A percentile compares a stretch with the other conserved stretches of the same genome.
Evolutionary conservation across 306 rosid genomes (phyloP).

Genomic region (Cicer judaicum): DNA sequence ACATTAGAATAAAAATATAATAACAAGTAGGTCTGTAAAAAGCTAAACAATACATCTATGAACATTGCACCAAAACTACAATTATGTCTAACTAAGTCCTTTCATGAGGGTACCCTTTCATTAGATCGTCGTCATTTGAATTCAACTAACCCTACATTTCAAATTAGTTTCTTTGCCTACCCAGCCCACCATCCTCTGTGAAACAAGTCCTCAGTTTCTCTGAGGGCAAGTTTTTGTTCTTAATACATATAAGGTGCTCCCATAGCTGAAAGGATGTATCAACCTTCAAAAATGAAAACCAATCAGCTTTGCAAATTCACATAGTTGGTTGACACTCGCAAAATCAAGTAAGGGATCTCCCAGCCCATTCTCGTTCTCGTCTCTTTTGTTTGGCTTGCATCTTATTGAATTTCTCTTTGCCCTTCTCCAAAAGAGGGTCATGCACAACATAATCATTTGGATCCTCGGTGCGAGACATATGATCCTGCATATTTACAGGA

Average conservation of each 20-base stretch:
- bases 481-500: slow-evolving; percentile 59
- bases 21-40: not conserved
- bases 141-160: slow-evolving; percentile 33
- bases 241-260: not conserved
- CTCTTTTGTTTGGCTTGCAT: slow-evolving; percentile 90
- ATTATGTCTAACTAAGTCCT: not conserved
- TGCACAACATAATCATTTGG: slow-evolving; percentile 83
- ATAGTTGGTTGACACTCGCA: slow-evolving; percentile 25
- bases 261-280: not conserved
- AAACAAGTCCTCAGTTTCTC: slow-evolving; percentile 13
- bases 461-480: slow-evolving; percentile 85
- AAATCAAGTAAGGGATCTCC: slow-evolving; percentile 57
- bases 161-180: slow-evolving; percentile 14
- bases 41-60: slow-evolving; percentile 12
- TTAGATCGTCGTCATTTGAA: slow-evolving; percentile 19
- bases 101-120: slow-evolving; percentile 13
- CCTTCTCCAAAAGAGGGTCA: slow-evolving; percentile 96
- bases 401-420: slow-evolving; percentile 86
- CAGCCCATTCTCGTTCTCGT: slow-evolving; percentile 64
- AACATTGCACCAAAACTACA: slow-evolving; percentile 38
- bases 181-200: not conserved
- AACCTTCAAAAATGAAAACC: slow-evolving; percentile 11
- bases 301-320: slow-evolving; percentile 34
- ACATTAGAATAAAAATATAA: not conserved
- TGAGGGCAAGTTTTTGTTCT: not conserved